phyloP scores from a whole-genome alignment of 192 early-diverging fungal genomes.

The Haplosporangium gracile region DNA sequence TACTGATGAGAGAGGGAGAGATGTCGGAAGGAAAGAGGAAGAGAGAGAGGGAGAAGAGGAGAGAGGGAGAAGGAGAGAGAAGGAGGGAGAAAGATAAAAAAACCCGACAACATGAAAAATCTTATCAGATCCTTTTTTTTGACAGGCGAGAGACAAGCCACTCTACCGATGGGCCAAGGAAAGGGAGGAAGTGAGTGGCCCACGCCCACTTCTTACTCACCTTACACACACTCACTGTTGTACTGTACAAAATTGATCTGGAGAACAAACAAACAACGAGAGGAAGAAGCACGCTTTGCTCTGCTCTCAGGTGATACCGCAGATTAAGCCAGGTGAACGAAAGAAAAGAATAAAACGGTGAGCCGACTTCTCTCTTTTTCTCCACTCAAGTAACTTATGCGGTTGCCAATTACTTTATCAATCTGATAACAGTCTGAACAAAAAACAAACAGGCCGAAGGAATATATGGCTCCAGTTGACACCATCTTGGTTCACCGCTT shows the following conservation, averaged over 20 bases:
- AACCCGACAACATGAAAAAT: conserved; percentile 5
- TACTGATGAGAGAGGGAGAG: not conserved
- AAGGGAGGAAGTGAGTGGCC: not conserved
- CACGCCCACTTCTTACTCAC: conserved; percentile 9
- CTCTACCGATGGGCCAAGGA: not conserved
- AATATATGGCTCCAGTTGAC: not conserved
- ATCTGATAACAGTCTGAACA: not conserved
- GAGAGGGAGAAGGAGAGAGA: not conserved
- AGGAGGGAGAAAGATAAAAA: conserved; percentile 11
- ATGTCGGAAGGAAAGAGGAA: not conserved
- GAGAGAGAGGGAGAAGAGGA: not conserved
- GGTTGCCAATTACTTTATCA: not conserved
- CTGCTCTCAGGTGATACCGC: conserved; percentile 4
- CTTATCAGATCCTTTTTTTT: conserved; percentile 48
- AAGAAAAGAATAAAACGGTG: not conserved
- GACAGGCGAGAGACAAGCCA: conserved; percentile 9
- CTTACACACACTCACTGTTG: not conserved
- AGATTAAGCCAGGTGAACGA: not conserved
- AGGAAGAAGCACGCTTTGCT: not conserved
- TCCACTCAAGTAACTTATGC: not conserved
- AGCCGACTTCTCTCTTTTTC: not conserved
- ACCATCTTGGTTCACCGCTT: not conserved
- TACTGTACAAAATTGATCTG: not conserved
- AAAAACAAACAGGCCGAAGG: not conserved
- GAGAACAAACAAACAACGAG: not conserved